Conservation (phyloP, 2,329 filamentous ascomycete species). For the Fusarium sp. region DNA sequence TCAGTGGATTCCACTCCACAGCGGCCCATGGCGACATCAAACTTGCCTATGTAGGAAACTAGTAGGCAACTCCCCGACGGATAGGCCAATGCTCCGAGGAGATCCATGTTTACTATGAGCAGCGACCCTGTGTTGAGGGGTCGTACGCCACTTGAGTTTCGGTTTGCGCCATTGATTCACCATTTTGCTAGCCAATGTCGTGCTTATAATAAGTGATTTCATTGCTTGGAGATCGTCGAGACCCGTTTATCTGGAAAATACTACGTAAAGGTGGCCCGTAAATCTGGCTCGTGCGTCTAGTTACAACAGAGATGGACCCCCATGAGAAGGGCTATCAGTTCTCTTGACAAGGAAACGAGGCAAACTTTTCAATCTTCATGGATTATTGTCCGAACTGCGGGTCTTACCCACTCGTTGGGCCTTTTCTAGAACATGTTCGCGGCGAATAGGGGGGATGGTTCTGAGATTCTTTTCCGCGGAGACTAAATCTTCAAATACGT, state of each 20-base stretch:
- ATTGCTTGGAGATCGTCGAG: background rate
- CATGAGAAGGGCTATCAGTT: background rate
- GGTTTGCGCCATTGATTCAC: constrained; percentile 6
- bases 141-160: background rate
- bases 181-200: constrained; percentile 7
- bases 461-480: background rate
- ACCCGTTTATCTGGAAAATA: background rate
- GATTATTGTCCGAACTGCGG: background rate
- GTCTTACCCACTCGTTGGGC: background rate
- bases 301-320: background rate
- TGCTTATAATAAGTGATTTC: background rate
- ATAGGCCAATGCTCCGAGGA: background rate
- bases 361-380: background rate
- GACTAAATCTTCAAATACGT: background rate
- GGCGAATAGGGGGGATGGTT: background rate
- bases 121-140: background rate
- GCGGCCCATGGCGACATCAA: background rate
- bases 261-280: background rate
- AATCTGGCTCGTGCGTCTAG: background rate
- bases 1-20: background rate
- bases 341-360: background rate
- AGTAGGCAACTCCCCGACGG: background rate
- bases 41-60: constrained; percentile 1
- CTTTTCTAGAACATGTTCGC: background rate
- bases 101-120: background rate